A percentile compares a stretch with the other conserved stretches of the same genome.
Evolutionary conservation across 2,329 filamentous ascomycete genomes (phyloP).

Genomic region (Arthrobotrys entomopaga): DNA sequence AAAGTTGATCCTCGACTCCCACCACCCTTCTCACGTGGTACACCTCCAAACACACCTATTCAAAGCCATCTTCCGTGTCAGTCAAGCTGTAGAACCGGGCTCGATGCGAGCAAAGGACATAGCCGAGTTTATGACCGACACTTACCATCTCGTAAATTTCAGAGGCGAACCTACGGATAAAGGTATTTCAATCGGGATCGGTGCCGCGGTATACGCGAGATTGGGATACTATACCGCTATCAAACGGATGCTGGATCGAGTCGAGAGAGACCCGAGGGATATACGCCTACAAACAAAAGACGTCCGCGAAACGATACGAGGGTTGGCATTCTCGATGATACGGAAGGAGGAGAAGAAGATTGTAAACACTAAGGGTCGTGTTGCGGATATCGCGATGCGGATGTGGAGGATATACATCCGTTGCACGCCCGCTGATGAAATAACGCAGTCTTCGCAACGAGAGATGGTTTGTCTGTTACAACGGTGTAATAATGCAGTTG

Average conservation of each 20-base stretch:
- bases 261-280: slow-evolving; percentile 6
- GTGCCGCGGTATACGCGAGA: slow-evolving; percentile 13
- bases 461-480: slow-evolving; percentile 22
- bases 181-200: slow-evolving; percentile 20
- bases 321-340: background rate
- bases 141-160: slow-evolving; percentile 24
- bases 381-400: slow-evolving; percentile 25
- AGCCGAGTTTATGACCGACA: slow-evolving; percentile 15
- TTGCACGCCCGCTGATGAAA: background rate
- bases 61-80: slow-evolving; percentile 26
- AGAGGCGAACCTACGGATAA: slow-evolving; percentile 14
- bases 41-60: slow-evolving; percentile 28
- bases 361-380: slow-evolving; percentile 13
- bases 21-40: slow-evolving; percentile 6
- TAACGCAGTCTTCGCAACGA: slow-evolving; percentile 28
- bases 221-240: slow-evolving; percentile 24
- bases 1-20: slow-evolving; percentile 27
- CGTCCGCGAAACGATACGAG: slow-evolving; percentile 6
- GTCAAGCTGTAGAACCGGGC: background rate
- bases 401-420: slow-evolving; percentile 18
- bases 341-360: background rate
- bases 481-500: slow-evolving; percentile 9
- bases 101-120: slow-evolving; percentile 6
- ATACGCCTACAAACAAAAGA: slow-evolving; percentile 1
- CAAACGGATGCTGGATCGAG: slow-evolving; percentile 22